phyloP scores from a whole-genome alignment of 2,329 filamentous ascomycete genomes.

The Fusarium solani-melongenae region DNA sequence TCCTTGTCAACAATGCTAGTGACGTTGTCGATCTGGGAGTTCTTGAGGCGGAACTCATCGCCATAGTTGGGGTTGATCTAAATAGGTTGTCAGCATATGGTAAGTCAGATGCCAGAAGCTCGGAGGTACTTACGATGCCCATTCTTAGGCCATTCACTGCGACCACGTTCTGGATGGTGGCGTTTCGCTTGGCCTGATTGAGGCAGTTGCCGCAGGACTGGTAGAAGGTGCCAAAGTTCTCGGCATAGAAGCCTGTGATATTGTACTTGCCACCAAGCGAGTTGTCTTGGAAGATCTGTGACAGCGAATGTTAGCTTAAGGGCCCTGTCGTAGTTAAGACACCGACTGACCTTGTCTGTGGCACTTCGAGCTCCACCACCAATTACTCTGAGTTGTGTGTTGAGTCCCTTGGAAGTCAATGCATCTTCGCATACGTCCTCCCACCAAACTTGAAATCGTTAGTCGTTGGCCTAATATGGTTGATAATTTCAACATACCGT shows the following conservation, averaged over 20 bases:
- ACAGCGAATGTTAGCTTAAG: rapidly evolving
- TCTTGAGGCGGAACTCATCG: conserved; percentile 44
- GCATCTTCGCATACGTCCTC: conserved; percentile 47
- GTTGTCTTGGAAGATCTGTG: conserved; percentile 46
- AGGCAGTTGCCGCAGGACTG: conserved; percentile 46
- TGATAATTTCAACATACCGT: conserved; percentile 25
- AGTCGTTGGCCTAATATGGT: rapidly evolving
- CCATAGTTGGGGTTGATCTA: conserved; percentile 47
- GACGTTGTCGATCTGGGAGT: conserved; percentile 41
- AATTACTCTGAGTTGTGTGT: conserved; percentile 45
- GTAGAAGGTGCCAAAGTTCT: conserved; percentile 45
- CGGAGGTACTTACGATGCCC: conserved; percentile 36
- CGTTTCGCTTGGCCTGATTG: conserved; percentile 42
- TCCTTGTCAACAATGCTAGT: conserved; percentile 42
- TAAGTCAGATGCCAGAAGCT: rapidly evolving
- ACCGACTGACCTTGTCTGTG: conserved; percentile 40
- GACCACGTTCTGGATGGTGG: conserved; percentile 44
- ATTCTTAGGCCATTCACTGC: conserved; percentile 37
- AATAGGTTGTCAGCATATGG: not conserved
- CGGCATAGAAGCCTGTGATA: conserved; percentile 46
- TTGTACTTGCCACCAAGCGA: conserved; percentile 46
- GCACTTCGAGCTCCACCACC: conserved; percentile 44
- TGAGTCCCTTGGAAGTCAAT: conserved; percentile 43
- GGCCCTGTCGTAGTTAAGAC: not conserved
- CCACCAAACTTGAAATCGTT: conserved; percentile 40